Percentiles rank a stretch among this genome's conserved stretches.
phyloP scores from a whole-genome alignment of 2,329 filamentous ascomycete species.

The Pyricularia pennisetigena region DNA sequence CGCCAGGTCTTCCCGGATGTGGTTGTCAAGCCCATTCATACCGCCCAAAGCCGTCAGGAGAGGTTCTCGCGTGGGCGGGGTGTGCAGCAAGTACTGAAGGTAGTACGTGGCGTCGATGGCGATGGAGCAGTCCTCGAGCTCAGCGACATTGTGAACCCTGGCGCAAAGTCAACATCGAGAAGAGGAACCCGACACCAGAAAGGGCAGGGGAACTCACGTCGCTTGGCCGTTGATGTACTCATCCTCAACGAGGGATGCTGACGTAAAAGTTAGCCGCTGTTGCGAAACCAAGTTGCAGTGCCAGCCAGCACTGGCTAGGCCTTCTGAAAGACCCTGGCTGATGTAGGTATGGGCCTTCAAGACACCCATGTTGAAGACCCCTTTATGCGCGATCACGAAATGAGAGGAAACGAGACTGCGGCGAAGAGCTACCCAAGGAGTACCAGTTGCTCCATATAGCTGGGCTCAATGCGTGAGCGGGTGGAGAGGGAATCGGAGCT shows the following conservation, averaged over 20 bases:
- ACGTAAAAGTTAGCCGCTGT: neutral
- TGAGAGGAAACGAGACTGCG: neutral
- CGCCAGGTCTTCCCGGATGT: slow-evolving; percentile 69
- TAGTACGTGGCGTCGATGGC: slow-evolving; percentile 89
- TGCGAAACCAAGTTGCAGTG: neutral
- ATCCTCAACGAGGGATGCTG: slow-evolving; percentile 9
- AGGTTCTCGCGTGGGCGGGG: slow-evolving; percentile 65
- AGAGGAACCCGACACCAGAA: neutral
- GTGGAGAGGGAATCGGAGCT: neutral
- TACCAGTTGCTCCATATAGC: neutral
- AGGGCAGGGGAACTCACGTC: slow-evolving; percentile 14
- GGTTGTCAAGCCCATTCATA: slow-evolving; percentile 66
- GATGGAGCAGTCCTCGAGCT: slow-evolving; percentile 65
- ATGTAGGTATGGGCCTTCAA: neutral
- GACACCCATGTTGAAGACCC: neutral
- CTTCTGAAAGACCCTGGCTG: neutral
- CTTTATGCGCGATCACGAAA: neutral
- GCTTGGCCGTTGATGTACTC: slow-evolving; percentile 17
- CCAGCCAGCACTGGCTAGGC: neutral
- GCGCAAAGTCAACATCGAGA: neutral
- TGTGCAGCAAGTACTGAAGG: slow-evolving; percentile 67
- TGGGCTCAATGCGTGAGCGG: neutral
- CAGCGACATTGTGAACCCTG: slow-evolving; percentile 53
- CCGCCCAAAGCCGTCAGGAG: slow-evolving; percentile 85
- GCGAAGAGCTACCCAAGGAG: neutral